phyloP scores from a whole-genome alignment of 2,329 filamentous ascomycete genomes.

The Macrophomina phaseolina region DNA sequence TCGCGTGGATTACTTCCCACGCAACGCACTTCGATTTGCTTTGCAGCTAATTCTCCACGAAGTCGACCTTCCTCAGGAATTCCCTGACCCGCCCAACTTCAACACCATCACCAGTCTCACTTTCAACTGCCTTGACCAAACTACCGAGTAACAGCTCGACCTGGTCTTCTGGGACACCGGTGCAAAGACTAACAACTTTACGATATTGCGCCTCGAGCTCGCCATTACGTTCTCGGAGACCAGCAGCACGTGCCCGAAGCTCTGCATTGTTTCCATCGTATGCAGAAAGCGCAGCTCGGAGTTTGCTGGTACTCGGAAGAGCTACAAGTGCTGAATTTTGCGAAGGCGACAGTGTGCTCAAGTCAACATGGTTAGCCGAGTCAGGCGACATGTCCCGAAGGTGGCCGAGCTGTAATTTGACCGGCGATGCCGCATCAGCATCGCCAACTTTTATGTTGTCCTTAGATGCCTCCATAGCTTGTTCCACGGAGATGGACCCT shows the following conservation, averaged over 20 bases:
- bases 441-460: conserved; percentile 54
- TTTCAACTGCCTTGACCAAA: conserved; percentile 86
- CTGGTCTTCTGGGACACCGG: conserved; percentile 74
- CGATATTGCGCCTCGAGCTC: conserved; percentile 89
- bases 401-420: conserved; percentile 18
- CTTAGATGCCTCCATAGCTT: conserved; percentile 50
- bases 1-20: neutral
- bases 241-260: conserved; percentile 70
- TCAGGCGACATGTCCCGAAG: conserved; percentile 31
- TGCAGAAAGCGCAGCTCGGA: conserved; percentile 72
- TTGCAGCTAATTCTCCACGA: conserved; percentile 45
- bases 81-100: conserved; percentile 78
- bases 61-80: conserved; percentile 80
- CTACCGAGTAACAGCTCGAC: conserved; percentile 82
- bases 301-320: conserved; percentile 37
- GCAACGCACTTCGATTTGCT: neutral
- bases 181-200: conserved; percentile 86
- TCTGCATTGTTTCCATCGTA: conserved; percentile 72
- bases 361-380: conserved; percentile 42
- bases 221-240: conserved; percentile 77
- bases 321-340: conserved; percentile 11
- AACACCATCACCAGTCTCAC: conserved; percentile 71
- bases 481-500: conserved; percentile 17
- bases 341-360: conserved; percentile 26
- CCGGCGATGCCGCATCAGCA: conserved; percentile 46